phyloP scores from a whole-genome alignment of 2,329 filamentous ascomycete species.

The Triangularia verruculosa region DNA sequence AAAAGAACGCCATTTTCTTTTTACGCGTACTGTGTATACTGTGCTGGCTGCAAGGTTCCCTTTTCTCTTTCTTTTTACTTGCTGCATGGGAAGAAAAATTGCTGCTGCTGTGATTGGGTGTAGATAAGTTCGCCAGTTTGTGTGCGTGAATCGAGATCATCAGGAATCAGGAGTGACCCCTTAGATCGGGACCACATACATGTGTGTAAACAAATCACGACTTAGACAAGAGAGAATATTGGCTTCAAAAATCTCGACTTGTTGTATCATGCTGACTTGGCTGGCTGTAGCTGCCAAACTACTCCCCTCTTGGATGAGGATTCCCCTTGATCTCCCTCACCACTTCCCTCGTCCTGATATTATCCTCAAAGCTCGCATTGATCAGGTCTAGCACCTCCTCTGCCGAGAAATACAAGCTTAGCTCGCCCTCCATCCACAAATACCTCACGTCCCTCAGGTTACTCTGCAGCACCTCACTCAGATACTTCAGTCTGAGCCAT shows the following conservation, averaged over 20 bases:
- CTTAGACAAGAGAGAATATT: too few species aligned
- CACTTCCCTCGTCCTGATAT: slow-evolving; percentile 55
- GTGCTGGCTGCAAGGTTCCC: not conserved
- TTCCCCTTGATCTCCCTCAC: slow-evolving; percentile 56
- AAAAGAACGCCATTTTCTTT: not conserved
- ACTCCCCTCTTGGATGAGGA: slow-evolving; percentile 38
- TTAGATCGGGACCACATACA: too few species aligned
- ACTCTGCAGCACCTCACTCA: slow-evolving; percentile 63
- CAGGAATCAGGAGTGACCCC: too few species aligned
- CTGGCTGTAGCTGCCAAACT: not conserved
- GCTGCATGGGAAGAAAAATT: not conserved
- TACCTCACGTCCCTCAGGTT: slow-evolving; percentile 62
- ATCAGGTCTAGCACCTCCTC: slow-evolving; percentile 63
- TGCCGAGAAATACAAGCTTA: slow-evolving; percentile 60
- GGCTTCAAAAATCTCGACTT: too few species aligned
- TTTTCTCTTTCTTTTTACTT: too few species aligned
- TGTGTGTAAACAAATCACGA: too few species aligned
- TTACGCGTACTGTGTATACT: not conserved
- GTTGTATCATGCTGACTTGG: too few species aligned
- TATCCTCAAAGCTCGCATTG: slow-evolving; percentile 62
- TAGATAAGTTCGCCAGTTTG: too few species aligned
- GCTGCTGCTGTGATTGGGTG: not conserved
- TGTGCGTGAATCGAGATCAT: too few species aligned
- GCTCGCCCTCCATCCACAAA: slow-evolving; percentile 63
- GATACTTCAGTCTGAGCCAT: slow-evolving; percentile 63